phyloP scores from a whole-genome alignment of 768 basidiomycete species.

The Hygrocybe coccinea region DNA sequence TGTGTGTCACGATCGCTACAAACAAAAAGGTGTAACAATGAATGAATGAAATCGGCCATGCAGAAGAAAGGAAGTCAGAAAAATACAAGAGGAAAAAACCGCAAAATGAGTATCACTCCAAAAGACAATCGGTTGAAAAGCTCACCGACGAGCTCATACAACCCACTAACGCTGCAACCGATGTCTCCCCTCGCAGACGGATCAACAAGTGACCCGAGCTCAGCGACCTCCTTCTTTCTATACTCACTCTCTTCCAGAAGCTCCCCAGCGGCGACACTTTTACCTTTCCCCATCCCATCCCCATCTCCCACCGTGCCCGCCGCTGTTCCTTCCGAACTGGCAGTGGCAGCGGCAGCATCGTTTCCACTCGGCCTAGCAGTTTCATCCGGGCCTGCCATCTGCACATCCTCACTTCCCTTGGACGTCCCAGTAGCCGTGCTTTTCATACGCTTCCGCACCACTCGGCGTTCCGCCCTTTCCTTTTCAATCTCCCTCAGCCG shows the following conservation, averaged over 20 bases:
- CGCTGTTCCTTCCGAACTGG: constrained; percentile 17
- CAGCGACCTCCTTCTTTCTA: constrained; percentile 57
- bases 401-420: constrained; percentile 36
- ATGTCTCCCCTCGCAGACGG: constrained; percentile 59
- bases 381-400: constrained; percentile 40
- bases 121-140: constrained; percentile 10
- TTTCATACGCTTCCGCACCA: constrained; percentile 75
- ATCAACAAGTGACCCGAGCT: constrained; percentile 61
- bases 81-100: no score
- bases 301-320: constrained; percentile 21
- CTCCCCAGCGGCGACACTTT: constrained; percentile 38
- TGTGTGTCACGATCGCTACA: constrained; percentile 90
- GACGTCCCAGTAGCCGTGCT: constrained; percentile 19
- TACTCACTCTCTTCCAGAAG: constrained; percentile 63
- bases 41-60: neutral
- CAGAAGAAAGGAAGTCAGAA: no score
- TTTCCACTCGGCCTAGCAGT: constrained; percentile 19
- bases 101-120: neutral
- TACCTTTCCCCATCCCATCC: constrained; percentile 16
- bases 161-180: constrained; percentile 69
- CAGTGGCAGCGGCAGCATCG: constrained; percentile 16
- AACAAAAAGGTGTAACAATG: neutral
- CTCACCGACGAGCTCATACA: constrained; percentile 91
- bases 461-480: constrained; percentile 76
- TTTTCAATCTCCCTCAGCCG: constrained; percentile 77